A percentile compares a stretch with the other conserved stretches of the same genome.
These are phyloP conservation scores for Melampsora americana DNA, from an alignment of 1,284 basidiomycete genomes.

Conservation along the genomic window DNA sequence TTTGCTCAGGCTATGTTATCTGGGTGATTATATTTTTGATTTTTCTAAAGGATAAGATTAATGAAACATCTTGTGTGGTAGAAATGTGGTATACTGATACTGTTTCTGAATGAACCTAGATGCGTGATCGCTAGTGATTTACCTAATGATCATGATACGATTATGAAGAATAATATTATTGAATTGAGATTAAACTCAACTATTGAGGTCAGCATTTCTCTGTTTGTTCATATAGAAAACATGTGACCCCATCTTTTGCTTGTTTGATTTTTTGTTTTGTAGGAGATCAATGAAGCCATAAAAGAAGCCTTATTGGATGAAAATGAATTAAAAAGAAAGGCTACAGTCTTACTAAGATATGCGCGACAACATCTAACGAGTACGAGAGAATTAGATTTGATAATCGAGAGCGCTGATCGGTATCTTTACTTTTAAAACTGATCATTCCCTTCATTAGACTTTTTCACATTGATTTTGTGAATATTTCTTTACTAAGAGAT, in stretches of 20 bases:
- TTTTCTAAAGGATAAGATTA: background rate
- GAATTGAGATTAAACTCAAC: background rate
- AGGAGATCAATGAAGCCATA: background rate
- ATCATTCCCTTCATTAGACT: no score
- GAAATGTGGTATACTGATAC: no score
- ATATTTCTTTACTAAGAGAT: background rate
- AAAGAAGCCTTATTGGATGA: background rate
- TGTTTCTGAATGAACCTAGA: background rate
- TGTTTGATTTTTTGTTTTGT: background rate
- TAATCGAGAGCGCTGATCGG: background rate
- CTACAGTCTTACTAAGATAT: background rate
- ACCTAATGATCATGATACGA: background rate
- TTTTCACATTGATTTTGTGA: no score
- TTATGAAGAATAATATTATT: constrained; percentile 1
- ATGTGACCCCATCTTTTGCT: background rate
- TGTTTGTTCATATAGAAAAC: background rate
- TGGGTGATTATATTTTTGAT: background rate
- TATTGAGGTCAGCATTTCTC: background rate
- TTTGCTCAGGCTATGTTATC: background rate
- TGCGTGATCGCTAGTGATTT: constrained; percentile 9
- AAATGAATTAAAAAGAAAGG: background rate
- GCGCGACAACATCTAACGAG: constrained; percentile 6
- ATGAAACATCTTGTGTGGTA: no score
- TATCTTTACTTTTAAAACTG: background rate
- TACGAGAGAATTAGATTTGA: background rate